These are phyloP conservation scores for Chamaecrista fasciculata DNA, from an alignment of 306 rosid genomes.

Conservation along the genomic window DNA sequence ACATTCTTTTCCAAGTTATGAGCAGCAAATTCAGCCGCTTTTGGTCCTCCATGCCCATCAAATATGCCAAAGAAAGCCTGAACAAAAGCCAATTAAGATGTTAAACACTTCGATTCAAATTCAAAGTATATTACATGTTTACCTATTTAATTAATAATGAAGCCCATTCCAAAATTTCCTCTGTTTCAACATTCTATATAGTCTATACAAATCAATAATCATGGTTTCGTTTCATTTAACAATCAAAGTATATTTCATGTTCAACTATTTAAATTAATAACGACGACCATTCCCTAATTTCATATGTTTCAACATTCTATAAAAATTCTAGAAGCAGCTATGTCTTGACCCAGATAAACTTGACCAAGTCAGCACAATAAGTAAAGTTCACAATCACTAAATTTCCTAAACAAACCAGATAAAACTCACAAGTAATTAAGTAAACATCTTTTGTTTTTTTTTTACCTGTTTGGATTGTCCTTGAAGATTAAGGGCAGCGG, in stretches of 20 bases:
- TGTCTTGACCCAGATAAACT: neutral
- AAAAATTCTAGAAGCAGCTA: neutral
- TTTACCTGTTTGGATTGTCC: conserved; percentile 80
- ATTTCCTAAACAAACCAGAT: neutral
- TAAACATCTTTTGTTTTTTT: no score
- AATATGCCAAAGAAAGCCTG: conserved; percentile 64
- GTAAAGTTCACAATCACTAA: neutral
- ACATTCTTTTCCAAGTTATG: conserved; percentile 51
- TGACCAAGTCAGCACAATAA: neutral
- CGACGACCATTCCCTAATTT: neutral
- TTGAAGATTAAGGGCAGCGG: conserved; percentile 63
- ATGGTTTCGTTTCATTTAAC: neutral
- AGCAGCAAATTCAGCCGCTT: conserved; percentile 64
- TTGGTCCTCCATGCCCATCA: conserved; percentile 73
- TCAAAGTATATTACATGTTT: neutral
- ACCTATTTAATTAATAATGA: neutral
- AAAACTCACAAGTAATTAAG: conserved; percentile 14
- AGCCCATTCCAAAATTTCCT: neutral
- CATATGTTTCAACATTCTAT: neutral
- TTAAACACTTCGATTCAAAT: neutral
- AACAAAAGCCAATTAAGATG: neutral
- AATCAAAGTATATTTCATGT: neutral
- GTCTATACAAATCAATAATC: neutral
- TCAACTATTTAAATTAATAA: neutral
- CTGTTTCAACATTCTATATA: neutral